Evolutionary conservation across 305 asterid genomes (phyloP), one percentile per base, ranked within the genome.

Genomic region (Ajuga reptans): DNA sequence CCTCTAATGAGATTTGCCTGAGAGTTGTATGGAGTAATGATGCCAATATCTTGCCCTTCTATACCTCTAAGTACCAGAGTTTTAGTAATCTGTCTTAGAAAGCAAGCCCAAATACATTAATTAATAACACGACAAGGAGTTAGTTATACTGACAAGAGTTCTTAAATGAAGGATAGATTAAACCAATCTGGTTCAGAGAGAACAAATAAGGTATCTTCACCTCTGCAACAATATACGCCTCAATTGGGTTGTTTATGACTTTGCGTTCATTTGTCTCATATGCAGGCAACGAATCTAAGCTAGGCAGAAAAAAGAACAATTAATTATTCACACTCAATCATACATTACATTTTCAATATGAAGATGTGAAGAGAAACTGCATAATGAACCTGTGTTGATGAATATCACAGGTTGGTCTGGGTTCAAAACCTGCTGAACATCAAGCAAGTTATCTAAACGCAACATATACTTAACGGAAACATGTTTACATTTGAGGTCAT

Each of bases 11-110:
- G 87, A 79, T 87, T 84, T 66, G 87, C 89, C 85, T 90, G 98
- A 73, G 94, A 77, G 80, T 93, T 93, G 77, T 90, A 93, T 33
- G 97, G 97, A 58, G 98, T 90, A 78, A 93, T 93, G 75, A 93
- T 81, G 72, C 97, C 98, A 73, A 93, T 89, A 36, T 82, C 86
- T 70, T 83, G 84, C 73, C 79, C 89, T 79, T 81, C 83, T 72
- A 90, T 83, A 70, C 97, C 96, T 78, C 90, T 72, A n/a, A 67
- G 77, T 62, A 87, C 58, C 77, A 93, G 77, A 56, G 79, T 76
- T 68, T 83, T 77, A 64, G 82, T 66, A 31, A 86, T 83, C 96
- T 92, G 66, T 71, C 68, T n/a, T 57, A 56, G 56, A 43, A 62
- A 53, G 63, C 46, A 61, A 55, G 63, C 17, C 17, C 36, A 27